These are phyloP conservation scores for Grosmannia penicillata DNA, from an alignment of 2,329 filamentous ascomycete genomes.

Conservation along the genomic window DNA sequence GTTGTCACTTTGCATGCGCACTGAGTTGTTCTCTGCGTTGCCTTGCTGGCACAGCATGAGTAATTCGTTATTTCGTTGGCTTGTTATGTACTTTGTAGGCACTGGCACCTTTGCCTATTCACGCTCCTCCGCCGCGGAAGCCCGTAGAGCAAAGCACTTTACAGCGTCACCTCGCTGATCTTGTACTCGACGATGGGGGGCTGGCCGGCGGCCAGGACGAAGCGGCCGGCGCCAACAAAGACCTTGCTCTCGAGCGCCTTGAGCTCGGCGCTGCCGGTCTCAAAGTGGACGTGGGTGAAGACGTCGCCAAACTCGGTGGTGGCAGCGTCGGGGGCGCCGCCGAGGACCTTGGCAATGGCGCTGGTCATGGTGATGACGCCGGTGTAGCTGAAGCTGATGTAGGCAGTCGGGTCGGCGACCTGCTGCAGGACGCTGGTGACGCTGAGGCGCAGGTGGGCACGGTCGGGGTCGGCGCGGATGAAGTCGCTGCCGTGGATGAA, in stretches of 20 bases:
- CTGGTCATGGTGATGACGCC: conserved; percentile 19
- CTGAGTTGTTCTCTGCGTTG: too few species aligned
- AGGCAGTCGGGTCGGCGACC: conserved; percentile 14
- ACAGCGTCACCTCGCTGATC: conserved; percentile 22
- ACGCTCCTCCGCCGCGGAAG: too few species aligned
- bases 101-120: too few species aligned
- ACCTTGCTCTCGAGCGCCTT: conserved; percentile 22
- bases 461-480: conserved; percentile 22
- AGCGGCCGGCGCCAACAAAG: conserved; percentile 25
- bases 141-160: too few species aligned
- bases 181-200: conserved; percentile 27
- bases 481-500: conserved; percentile 25
- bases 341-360: conserved; percentile 18
- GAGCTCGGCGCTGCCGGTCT: conserved; percentile 20
- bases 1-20: too few species aligned
- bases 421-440: conserved; percentile 22
- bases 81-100: too few species aligned
- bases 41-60: too few species aligned
- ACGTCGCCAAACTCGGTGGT: conserved; percentile 23
- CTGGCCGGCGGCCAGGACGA: conserved; percentile 24
- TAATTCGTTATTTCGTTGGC: too few species aligned
- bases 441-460: conserved; percentile 22
- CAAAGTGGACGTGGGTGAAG: conserved; percentile 22
- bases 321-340: conserved; percentile 18
- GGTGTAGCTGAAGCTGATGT: conserved; percentile 22